Conservation (phyloP, 352 stramenopile genomes). For the Pythium aristosporum region DNA sequence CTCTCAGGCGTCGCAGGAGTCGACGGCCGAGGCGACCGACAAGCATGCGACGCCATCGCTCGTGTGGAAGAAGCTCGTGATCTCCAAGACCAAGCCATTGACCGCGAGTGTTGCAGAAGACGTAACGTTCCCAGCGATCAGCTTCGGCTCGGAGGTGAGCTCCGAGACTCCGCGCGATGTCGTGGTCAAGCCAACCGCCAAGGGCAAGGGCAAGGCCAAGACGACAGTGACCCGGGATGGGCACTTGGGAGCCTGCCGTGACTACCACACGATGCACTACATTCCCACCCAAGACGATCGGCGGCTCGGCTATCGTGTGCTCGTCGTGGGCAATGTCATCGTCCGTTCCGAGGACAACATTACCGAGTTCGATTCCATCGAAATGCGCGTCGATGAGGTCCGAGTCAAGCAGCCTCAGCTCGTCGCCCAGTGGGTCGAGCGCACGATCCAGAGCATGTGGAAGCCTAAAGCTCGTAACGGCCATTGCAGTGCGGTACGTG, state of each 20-base stretch:
- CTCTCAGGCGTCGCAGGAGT: background rate
- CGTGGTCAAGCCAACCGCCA: background rate
- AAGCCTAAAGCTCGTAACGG: slow-evolving; percentile 52
- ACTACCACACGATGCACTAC: slow-evolving; percentile 81
- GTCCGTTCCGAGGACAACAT: slow-evolving; percentile 35
- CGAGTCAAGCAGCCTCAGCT: slow-evolving; percentile 49
- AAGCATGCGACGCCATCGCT: slow-evolving; percentile 17
- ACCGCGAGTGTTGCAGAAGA: background rate
- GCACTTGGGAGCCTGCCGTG: slow-evolving; percentile 31
- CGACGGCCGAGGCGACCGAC: background rate
- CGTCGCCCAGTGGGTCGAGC: slow-evolving; percentile 49
- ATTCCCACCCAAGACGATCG: slow-evolving; percentile 42
- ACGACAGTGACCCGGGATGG: background rate
- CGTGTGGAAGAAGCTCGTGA: slow-evolving; percentile 56
- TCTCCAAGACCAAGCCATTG: slow-evolving; percentile 18
- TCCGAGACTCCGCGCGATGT: slow-evolving; percentile 6
- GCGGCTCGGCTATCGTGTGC: slow-evolving; percentile 43
- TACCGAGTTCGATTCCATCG: slow-evolving; percentile 42
- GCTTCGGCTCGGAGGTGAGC: slow-evolving; percentile 22
- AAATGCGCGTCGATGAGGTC: slow-evolving; percentile 63
- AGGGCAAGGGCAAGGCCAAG: slow-evolving; percentile 1
- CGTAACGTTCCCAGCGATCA: slow-evolving; percentile 16
- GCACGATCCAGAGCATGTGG: slow-evolving; percentile 54
- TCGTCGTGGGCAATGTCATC: slow-evolving; percentile 65
- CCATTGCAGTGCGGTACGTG: slow-evolving; percentile 59